Percentiles rank a stretch among this genome's conserved stretches.
These are phyloP conservation scores for Eucalyptus sideroxylon DNA, from an alignment of 345 rosid species.

Conservation along the genomic window DNA sequence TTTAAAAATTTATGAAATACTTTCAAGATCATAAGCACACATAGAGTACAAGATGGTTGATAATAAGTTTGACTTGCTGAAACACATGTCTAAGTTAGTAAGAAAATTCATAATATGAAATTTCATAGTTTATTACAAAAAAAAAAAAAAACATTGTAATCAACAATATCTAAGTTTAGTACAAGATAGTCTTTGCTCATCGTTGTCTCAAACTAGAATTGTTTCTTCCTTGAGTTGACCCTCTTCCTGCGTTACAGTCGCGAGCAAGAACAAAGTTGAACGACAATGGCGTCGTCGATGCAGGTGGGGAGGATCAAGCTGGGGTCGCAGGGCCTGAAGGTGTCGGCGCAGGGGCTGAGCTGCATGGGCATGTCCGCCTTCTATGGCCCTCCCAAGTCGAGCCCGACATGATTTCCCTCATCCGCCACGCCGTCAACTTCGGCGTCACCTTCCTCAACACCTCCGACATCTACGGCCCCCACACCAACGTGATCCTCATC, in stretches of 20 bases:
- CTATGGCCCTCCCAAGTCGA: slow-evolving; percentile 15
- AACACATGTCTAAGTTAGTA: not conserved
- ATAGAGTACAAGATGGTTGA: too few relatives aligned
- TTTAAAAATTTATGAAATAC: too few relatives aligned
- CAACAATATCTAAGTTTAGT: too few relatives aligned
- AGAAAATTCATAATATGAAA: not conserved
- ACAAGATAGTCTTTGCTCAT: not conserved
- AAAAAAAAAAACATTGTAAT: too few relatives aligned
- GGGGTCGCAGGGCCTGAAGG: not conserved
- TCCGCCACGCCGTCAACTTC: slow-evolving; percentile 22
- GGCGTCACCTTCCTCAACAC: slow-evolving; percentile 43
- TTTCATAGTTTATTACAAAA: too few relatives aligned
- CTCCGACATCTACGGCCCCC: slow-evolving; percentile 32
- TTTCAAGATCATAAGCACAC: not conserved
- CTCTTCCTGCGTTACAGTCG: not conserved
- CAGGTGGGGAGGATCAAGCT: not conserved
- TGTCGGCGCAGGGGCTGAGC: not conserved
- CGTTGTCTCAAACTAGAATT: not conserved
- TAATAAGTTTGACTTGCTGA: not conserved
- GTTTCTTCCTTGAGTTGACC: not conserved
- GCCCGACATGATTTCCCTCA: slow-evolving; percentile 27
- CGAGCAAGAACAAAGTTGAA: not conserved
- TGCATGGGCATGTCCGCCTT: slow-evolving; percentile 11
- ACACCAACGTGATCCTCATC: slow-evolving; percentile 31
- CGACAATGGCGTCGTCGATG: not conserved